Evolutionary conservation across 1,284 basidiomycete species (phyloP), one percentile per base, ranked within the genome.

Genomic region (Cutaneotrichosporon arboriforme): DNA sequence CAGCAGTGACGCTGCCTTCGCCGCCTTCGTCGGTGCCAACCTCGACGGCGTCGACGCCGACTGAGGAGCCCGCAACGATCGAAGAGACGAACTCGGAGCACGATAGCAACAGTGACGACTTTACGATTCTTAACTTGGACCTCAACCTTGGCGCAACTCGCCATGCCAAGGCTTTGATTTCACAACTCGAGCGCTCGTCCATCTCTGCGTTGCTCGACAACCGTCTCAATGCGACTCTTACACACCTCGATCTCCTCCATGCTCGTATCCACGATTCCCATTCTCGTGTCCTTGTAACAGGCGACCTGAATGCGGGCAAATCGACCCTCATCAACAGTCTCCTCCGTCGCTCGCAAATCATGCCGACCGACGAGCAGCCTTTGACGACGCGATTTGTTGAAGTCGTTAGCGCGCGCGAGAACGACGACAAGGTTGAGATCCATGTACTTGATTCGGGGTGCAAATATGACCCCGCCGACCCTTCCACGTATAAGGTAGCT

Each of bases 301-400:
- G 96, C 61, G 96, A 99, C 73, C 81, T 98, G 55, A 99, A 99
- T 71, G 89, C 96, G 31, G 96, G 96, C 66, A 99, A 99, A 77
- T 97, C 92, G 33, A 98, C 96, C 0, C 88, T 98, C 68, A 90
- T 98, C 73, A 98, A 99, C 67, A 89, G 93, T 1, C 79, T 99
- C 34, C 81, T 97, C 8, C 80, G 90, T 51, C 84, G 87, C 41
- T 50, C 62, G 38, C 86, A 88, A 72, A 84, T 97, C 48, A 91
- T 98, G 86, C 93, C 96, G 3, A 86, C 92, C 55, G 96, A 99
- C 74, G 92, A 99, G 74, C 96, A 98, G 71, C 96, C 96, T 3
- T 90, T 93, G 76, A 99, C 96, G 0, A 92, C 91, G 20, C 85
- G 93, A 35, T 98, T 98, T 73, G 96, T 92, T 76, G 93, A 98